phyloP scores from a whole-genome alignment of 495 filamentous ascomycete genomes.

The Penicillium lagena region DNA sequence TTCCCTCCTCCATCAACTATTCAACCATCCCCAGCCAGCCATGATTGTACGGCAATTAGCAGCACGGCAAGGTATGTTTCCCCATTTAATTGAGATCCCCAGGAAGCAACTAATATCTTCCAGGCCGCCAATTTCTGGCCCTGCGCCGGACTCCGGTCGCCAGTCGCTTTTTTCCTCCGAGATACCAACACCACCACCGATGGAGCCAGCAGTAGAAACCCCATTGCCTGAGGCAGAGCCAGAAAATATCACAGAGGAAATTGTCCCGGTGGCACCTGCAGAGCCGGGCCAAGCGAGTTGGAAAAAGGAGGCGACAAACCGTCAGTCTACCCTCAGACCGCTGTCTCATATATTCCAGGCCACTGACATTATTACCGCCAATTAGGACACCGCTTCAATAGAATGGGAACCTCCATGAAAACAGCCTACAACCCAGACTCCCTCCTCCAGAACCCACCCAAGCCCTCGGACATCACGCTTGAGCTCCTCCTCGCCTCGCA shows the following conservation, averaged over 20 bases:
- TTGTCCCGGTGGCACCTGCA: not conserved
- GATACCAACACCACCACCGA: conserved; percentile 7
- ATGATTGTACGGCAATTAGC: conserved; percentile 41
- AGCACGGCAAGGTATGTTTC: conserved; percentile 38
- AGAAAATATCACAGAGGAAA: not conserved
- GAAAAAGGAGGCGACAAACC: too few relatives aligned
- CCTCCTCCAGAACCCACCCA: conserved; percentile 64
- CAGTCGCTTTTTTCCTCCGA: conserved; percentile 34
- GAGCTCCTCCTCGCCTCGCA: conserved; percentile 89
- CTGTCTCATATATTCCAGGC: too few relatives aligned
- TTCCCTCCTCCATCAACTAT: conserved; percentile 12
- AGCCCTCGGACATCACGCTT: conserved; percentile 73
- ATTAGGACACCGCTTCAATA: conserved; percentile 25
- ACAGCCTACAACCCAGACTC: conserved; percentile 57
- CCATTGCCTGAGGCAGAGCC: conserved; percentile 11
- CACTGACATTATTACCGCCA: too few relatives aligned
- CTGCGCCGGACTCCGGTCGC: conserved; percentile 30
- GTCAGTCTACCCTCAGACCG: too few relatives aligned
- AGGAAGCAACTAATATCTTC: conserved; percentile 2
- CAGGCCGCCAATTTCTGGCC: conserved; percentile 40
- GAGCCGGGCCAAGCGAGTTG: not conserved
- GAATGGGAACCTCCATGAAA: conserved; percentile 21
- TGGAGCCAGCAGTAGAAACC: not conserved
- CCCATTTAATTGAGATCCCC: not conserved
- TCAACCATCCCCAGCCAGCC: conserved; percentile 8